Evolutionary conservation across 345 rosid species (phyloP), one percentile per base, ranked within the genome.

Genomic region (Boechera retrofracta): DNA sequence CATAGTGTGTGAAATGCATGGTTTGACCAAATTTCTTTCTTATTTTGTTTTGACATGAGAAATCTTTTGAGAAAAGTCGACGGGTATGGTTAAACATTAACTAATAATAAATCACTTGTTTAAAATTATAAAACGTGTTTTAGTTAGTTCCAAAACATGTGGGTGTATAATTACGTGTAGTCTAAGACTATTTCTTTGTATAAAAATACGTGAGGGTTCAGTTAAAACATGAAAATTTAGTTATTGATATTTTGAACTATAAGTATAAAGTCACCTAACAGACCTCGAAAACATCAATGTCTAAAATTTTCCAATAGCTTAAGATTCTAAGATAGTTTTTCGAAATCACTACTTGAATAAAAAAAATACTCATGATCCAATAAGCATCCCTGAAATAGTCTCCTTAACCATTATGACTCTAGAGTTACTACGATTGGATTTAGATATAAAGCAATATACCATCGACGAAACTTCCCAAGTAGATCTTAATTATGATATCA

Each of bases 11-110:
- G 73, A 65, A 72, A 67, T 60, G 64, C 77, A 67, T 79, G 15
- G 47, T 73, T 79, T 79, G 82, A 79, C 82, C 78, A 52, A 26
- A 6, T 24, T 16, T 73, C 16, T 52, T 72, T 67, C 63, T 42
- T 73, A 2, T 73, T 73, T 79, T 73, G 74, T 67, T 71, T 67
- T 67, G 28, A 31, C 36, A 16, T 35, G 36, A 47, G 12, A 35
- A 18, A 5, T n/a, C 0, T 11, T 48, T 61, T 61, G 16, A 72
- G 64, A 79, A 78, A 79, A 73, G 78, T 71, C 81, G 67, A 77
- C 67, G 56, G 28, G 52, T 72, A 57, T 64, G 68, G 80, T 63
- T 56, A 28, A 57, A 65, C 72, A 29, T 57, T 24, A 49, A 56
- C 26, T 58, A 44, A 42, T 33, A 55, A 15, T 71, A 41, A 26